Conservation (phyloP, 106 monocot genomes). For the Narthecium ossifragum region DNA sequence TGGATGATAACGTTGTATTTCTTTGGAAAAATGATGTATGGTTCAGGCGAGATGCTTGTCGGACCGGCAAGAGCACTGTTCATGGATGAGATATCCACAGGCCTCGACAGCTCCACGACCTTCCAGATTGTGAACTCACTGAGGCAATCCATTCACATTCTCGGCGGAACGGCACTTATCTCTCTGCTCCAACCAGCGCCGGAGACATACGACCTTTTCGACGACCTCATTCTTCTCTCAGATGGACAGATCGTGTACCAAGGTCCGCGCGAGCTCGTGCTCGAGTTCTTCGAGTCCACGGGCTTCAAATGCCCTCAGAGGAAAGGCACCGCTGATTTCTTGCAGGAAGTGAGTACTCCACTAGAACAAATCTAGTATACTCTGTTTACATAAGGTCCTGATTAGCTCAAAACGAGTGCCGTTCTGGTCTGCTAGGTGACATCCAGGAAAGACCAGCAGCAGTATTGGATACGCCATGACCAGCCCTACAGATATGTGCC, state of each 20-base stretch:
- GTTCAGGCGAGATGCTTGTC: conserved; percentile 7
- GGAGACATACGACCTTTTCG: conserved; percentile 31
- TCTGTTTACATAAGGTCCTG: no score
- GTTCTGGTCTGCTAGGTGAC: neutral
- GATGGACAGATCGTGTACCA: conserved; percentile 33
- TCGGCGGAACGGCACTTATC: conserved; percentile 22
- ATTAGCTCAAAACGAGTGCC: neutral
- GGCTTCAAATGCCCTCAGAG: conserved; percentile 39
- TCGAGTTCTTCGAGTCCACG: conserved; percentile 35
- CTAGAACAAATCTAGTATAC: no score
- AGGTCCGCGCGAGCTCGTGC: conserved; percentile 29
- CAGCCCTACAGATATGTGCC: neutral
- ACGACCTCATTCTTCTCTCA: conserved; percentile 39
- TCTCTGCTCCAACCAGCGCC: conserved; percentile 37
- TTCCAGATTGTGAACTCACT: conserved; percentile 35
- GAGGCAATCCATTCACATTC: conserved; percentile 25
- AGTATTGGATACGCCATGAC: neutral
- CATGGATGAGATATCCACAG: conserved; percentile 45
- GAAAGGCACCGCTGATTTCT: conserved; percentile 37
- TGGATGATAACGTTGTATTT: neutral
- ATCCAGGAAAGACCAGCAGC: neutral
- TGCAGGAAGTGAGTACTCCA: conserved; percentile 26
- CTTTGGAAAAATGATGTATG: neutral
- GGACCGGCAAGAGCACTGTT: conserved; percentile 27
- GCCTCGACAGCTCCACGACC: conserved; percentile 34